Base-by-base conservation (phyloP, 257 asterid species). In the Perilla frutescens region DNA sequence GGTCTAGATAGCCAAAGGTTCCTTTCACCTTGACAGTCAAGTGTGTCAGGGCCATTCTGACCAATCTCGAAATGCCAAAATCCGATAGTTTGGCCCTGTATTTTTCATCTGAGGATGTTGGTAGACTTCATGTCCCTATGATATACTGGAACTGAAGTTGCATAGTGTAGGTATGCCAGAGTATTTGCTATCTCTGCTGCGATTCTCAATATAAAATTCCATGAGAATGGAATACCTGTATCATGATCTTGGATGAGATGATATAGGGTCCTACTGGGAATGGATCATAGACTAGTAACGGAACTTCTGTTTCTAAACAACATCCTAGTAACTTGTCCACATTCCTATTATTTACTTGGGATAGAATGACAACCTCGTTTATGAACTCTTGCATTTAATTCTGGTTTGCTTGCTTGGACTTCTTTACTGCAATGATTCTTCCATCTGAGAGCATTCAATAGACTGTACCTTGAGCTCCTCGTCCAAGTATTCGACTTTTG, bases 401-500 rank as follows among this genome's bases (percentile, higher is more conserved):
- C 31, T 56, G 72, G 40, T 61, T 48, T 1, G 70, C 81, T 51
- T 8, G 57, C 57, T 71, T 61, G 3, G 83, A 78, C 41, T 74
- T 75, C 39, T 81, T 81, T 2, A 78, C 77, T 6, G 86, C 86
- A 20, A 81, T 43, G 7, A 71, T 78, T 15, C 71, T 66, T 14
- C 83, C 83, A n/a, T 81, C 79, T 1, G 79, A 9, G 5, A 81
- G 66, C 83, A 81, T 81, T 56, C 82, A 80, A 64, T 81, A 81
- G n/a, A 81, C 85, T 0, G 76, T 77, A 40, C 85, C 83, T 70
- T 81, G 82, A 55, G 81, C 82, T 26, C 85, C 85, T 70, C 34
- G 65, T 4, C 83, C 85, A 54, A 81, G 70, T 51, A 81, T 66
- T 14, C 85, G 78, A 36, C 81, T 74, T n/a, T 78, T 77, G 9